Conservation (phyloP, 805 yeast species). For the Spathaspora arborariae region DNA sequence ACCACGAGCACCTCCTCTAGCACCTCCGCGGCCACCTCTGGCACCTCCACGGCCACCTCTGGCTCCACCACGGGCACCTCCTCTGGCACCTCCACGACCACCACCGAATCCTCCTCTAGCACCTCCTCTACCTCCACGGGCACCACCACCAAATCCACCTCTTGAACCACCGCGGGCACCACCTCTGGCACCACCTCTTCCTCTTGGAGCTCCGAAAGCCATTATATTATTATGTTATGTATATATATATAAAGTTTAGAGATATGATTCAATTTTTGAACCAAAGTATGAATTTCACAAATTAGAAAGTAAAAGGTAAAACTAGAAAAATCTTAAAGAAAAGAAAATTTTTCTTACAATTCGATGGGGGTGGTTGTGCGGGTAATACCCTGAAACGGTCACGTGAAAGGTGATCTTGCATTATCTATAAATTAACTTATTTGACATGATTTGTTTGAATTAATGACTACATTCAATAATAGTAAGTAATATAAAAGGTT, state of each 20-base stretch:
- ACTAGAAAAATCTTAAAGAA: background rate
- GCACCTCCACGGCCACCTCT: constrained; percentile 46
- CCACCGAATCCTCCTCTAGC: constrained; percentile 56
- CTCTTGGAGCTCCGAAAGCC: constrained; percentile 71
- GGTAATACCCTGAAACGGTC: background rate
- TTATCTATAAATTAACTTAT: background rate
- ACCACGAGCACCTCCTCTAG: constrained; percentile 78
- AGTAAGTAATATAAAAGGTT: background rate
- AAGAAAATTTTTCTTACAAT: background rate
- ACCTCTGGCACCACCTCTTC: constrained; percentile 44
- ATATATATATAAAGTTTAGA: background rate
- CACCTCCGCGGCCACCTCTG: constrained; percentile 66
- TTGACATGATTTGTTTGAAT: background rate
- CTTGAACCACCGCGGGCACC: constrained; percentile 14
- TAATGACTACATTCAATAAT: background rate
- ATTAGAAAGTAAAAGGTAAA: background rate
- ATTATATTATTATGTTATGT: constrained; percentile 30
- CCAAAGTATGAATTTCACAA: background rate
- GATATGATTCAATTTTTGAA: background rate
- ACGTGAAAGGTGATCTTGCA: background rate
- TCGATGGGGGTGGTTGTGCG: constrained; percentile 1
- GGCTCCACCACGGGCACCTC: constrained; percentile 21
- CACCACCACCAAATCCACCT: constrained; percentile 29
- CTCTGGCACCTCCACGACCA: constrained; percentile 44
- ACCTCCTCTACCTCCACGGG: constrained; percentile 48